Evolutionary conservation across 2,329 filamentous ascomycete genomes (phyloP), one percentile per base, ranked within the genome.

Genomic region (Sclerotinia subarctica): DNA sequence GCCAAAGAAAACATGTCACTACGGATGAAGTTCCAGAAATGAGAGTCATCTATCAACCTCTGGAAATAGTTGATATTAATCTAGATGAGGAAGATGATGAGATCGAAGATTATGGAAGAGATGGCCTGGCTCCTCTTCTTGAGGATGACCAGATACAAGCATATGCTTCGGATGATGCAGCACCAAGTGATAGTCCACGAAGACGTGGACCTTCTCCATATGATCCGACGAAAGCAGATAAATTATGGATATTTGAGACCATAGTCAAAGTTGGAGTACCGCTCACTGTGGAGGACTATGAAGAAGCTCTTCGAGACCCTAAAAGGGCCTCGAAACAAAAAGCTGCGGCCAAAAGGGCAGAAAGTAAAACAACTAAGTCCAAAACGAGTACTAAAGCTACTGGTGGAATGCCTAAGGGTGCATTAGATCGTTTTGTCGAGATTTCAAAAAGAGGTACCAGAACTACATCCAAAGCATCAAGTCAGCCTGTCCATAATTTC

Each of bases 1-100:
- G 84, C 5, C 86, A 84, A 60, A 84, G 94, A 68, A 82, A 82
- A 7, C 93, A 96, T 78, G 85, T 87, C 54, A 89, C 86, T 64
- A 94, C 90, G 0, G 94, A 96, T 76, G 87, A 85, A 1, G 87
- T 88, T 5, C 84, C 88, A 1, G 94, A 98, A 77, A 78, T 97
- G 13, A 89, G 94, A 8, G 79, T 98, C 29, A 88, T 91, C 1
- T 96, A 91, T 75, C 82, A 89, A 5, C 95, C 95, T 0, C 83
- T 87, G 2, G 85, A 91, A 42, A 84, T 97, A 21, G 92, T 97
- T 2, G 88, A 88, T 0, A 84, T 98, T 51, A 88, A 96, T 74
- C 80, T 97, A 32, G 85, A 87, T 15, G 82, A 84, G 0, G 94
- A 97, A 42, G 89, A 91, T 21, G 71, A 75, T 54, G 73, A 75